Conservation (phyloP, 2,329 filamentous ascomycete species). For the Coniochaeta sp. region DNA sequence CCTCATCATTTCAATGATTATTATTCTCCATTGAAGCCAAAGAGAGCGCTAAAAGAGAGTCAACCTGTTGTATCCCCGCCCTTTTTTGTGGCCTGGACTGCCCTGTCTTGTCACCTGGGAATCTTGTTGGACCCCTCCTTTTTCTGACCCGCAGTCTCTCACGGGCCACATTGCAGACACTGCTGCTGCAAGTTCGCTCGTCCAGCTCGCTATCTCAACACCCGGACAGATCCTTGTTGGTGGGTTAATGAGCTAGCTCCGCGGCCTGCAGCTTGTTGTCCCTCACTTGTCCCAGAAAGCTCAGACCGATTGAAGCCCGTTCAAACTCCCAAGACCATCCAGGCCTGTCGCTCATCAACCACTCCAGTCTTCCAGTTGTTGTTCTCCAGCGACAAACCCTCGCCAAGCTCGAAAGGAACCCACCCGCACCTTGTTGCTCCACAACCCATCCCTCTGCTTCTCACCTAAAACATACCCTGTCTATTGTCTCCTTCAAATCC, state of each 20-base stretch:
- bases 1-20: background rate
- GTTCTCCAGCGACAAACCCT: too few species aligned
- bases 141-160: background rate
- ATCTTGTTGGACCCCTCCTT: conserved; percentile 1
- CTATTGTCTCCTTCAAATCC: background rate
- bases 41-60: background rate
- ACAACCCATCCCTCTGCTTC: background rate
- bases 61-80: too few species aligned
- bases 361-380: too few species aligned
- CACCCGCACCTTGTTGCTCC: background rate
- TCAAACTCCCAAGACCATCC: too few species aligned
- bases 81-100: background rate
- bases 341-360: too few species aligned
- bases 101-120: too few species aligned
- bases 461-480: conserved; percentile 1
- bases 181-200: too few species aligned
- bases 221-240: background rate
- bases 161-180: background rate
- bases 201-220: conserved; percentile 1
- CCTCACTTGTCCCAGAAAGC: background rate
- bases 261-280: background rate
- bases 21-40: too few species aligned
- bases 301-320: too few species aligned
- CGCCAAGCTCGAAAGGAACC: conserved; percentile 2
- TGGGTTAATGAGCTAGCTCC: background rate